phyloP scores from a whole-genome alignment of 2,329 filamentous ascomycete species.

The Pseudogymnoascus sp. region DNA sequence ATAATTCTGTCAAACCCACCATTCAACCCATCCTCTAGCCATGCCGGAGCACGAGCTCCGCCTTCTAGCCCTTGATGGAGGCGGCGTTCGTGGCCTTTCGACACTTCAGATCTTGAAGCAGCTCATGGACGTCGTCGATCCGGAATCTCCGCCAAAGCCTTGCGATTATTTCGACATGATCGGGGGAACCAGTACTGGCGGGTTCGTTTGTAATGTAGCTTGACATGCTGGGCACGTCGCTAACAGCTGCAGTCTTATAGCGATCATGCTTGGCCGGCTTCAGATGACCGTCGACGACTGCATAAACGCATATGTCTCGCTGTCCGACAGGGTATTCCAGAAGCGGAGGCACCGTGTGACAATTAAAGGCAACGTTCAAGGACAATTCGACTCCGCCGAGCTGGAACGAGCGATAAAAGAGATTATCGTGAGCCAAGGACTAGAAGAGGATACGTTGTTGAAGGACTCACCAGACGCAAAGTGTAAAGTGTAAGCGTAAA shows the following conservation, averaged over 20 bases:
- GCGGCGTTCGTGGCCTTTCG: conserved; percentile 32
- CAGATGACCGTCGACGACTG: conserved; percentile 38
- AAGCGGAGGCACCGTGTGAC: conserved; percentile 10
- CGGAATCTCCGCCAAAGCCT: conserved; percentile 26
- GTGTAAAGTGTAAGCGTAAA: conserved; percentile 25
- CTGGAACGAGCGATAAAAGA: conserved; percentile 20
- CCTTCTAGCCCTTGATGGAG: conserved; percentile 23
- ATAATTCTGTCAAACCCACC: too few relatives aligned
- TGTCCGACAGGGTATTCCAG: conserved; percentile 32
- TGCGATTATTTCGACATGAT: conserved; percentile 36
- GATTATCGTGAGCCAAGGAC: conserved; percentile 20
- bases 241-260: conserved; percentile 32
- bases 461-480: conserved; percentile 19
- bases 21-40: too few relatives aligned
- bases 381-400: conserved; percentile 14
- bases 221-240: neutral
- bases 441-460: conserved; percentile 23
- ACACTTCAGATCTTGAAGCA: conserved; percentile 30
- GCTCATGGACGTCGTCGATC: conserved; percentile 27
- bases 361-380: conserved; percentile 14
- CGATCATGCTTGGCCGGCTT: conserved; percentile 40
- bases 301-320: conserved; percentile 33
- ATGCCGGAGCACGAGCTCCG: neutral
- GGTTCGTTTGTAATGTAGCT: conserved; percentile 20
- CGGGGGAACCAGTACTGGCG: conserved; percentile 32